Percentiles rank a stretch among this genome's conserved stretches.
Conservation (phyloP, 2,329 filamentous ascomycete species). For the Stagonosporopsis chrysanthemi region DNA sequence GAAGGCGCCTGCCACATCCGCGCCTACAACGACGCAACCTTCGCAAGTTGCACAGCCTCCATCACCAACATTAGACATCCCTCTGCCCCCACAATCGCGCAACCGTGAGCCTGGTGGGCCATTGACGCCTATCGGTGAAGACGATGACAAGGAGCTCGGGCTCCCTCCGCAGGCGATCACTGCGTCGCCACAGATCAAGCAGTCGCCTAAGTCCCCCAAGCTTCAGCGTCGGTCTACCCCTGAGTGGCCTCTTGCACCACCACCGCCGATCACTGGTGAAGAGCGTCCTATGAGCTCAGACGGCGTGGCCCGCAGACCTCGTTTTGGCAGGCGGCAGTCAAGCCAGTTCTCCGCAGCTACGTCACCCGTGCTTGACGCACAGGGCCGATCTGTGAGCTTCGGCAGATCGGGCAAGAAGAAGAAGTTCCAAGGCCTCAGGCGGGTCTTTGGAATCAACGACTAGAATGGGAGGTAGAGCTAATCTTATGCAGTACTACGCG, state of each 20-base stretch:
- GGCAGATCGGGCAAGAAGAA: conserved; percentile 61
- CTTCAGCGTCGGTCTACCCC: conserved; percentile 59
- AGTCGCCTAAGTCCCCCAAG: conserved; percentile 52
- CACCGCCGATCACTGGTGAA: conserved; percentile 34
- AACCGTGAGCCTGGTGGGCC: conserved; percentile 35
- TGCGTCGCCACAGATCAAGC: conserved; percentile 25
- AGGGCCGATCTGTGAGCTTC: conserved; percentile 32
- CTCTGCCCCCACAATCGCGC: conserved; percentile 39
- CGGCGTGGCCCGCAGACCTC: conserved; percentile 33
- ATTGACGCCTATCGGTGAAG: conserved; percentile 46
- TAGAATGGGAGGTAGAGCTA: conserved; percentile 43
- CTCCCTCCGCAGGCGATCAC: conserved; percentile 3
- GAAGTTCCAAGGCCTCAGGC: conserved; percentile 72
- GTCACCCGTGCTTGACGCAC: conserved; percentile 29
- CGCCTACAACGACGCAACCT: not conserved
- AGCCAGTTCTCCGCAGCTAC: conserved; percentile 25
- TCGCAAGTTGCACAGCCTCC: conserved; percentile 38
- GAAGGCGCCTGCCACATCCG: conserved; percentile 45
- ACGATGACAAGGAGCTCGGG: conserved; percentile 37
- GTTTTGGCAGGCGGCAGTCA: conserved; percentile 36
- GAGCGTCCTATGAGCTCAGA: conserved; percentile 44
- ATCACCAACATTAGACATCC: conserved; percentile 35
- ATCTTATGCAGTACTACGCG: conserved; percentile 14
- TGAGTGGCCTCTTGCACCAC: conserved; percentile 59
- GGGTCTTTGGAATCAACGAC: conserved; percentile 68